Base-by-base conservation (phyloP, 768 basidiomycete genomes). In the Tulasnella sp. region DNA sequence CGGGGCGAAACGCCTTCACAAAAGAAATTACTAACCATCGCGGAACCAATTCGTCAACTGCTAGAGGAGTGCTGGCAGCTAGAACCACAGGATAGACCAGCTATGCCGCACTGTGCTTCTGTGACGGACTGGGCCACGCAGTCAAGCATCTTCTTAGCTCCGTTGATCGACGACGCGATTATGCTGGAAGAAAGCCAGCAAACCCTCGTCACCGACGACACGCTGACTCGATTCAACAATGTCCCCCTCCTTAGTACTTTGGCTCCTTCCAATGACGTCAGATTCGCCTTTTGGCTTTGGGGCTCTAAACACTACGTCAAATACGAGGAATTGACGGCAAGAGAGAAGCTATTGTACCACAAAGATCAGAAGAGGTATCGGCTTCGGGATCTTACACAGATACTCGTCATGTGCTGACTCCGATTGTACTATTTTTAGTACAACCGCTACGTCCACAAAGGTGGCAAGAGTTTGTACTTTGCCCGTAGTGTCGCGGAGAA, bases 401-500 rank as follows among this genome's bases (percentile, higher is more conserved):
- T 44, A 77, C 20, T 18, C 18, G 22, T 24, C n/a, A 14, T 31
- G 54, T 9, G 14, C 42, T n/a, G 8, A 28, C 24, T 41, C 20
- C 0, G 22, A 16, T 72, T 37, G 37, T 37, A 37, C 37, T 37
- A 24, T 24, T 60, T 40, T 46, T 50, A 83, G 22, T 91, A 89
- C 83, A 88, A 90, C 73, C 80, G 83, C 9, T 85, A 85, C 0
- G 89, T 89, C 18, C 85, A 89, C 2, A 89, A 87, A 80, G 88
- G 88, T 24, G 87, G 87, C 58, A 88, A 90, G 78, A 85, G 85
- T 7, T 84, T 91, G 58, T 88, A 88, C 79, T 91, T 90, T 84
- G 89, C 90, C 2, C 72, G 80, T 28, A 89, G 88, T 6, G 87
- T 85, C 5, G 86, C 87, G 6, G 8, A 86, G 85, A 75, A 88